Evolutionary conservation across 2,329 filamentous ascomycete species (phyloP).

Genomic region (Xylaria sp.): DNA sequence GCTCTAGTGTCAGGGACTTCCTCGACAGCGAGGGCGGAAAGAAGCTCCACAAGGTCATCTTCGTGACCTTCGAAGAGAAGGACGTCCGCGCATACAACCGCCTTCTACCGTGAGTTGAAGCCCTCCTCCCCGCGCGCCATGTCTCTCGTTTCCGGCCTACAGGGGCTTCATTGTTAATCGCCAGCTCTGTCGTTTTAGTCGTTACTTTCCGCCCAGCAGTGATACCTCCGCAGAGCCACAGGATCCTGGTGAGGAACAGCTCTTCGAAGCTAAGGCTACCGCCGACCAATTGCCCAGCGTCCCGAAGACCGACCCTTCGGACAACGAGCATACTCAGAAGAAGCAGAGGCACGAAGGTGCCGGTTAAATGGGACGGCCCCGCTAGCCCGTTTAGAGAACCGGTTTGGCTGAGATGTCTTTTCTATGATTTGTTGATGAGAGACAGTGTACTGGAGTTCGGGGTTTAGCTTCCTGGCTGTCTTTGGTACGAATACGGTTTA

Average conservation of each 20-base stretch:
- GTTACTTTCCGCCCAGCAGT: constrained; percentile 44
- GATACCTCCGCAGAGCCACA: constrained; percentile 32
- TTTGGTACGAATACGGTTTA: constrained; percentile 6
- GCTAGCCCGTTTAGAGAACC: not conserved
- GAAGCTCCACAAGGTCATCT: constrained; percentile 78
- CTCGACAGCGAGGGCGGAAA: constrained; percentile 59
- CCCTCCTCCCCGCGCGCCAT: not conserved
- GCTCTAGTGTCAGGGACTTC: constrained; percentile 67
- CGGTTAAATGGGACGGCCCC: constrained; percentile 15
- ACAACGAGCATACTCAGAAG: constrained; percentile 49
- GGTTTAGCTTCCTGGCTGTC: not conserved
- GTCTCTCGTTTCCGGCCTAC: not conserved
- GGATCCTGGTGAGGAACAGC: constrained; percentile 37
- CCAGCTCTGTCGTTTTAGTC: constrained; percentile 30
- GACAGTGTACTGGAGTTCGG: not conserved
- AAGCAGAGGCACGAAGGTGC: constrained; percentile 48
- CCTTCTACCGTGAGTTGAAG: constrained; percentile 75
- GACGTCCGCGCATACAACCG: constrained; percentile 79
- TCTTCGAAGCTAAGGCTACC: constrained; percentile 44
- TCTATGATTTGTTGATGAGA: not conserved
- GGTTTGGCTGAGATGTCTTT: not conserved
- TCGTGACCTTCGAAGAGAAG: constrained; percentile 84
- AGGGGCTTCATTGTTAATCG: constrained; percentile 1
- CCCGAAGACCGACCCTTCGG: constrained; percentile 50
- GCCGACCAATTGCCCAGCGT: constrained; percentile 52